phyloP scores from a whole-genome alignment of 2,329 filamentous ascomycete genomes.

The Aspergillus sp. region DNA sequence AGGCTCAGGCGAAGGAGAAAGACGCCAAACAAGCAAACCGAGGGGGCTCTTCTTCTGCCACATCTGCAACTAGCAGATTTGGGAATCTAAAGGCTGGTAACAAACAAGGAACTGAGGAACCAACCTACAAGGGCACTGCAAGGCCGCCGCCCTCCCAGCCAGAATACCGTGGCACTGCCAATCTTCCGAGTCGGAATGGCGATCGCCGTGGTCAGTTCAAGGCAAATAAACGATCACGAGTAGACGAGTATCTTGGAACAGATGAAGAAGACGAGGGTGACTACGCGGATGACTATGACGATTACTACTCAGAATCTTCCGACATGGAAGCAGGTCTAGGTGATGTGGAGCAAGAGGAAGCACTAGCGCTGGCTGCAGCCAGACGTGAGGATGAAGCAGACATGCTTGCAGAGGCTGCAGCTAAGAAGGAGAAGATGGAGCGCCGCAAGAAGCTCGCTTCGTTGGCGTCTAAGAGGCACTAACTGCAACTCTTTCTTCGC shows the following conservation, averaged over 20 bases:
- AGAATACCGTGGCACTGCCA: conserved; percentile 45
- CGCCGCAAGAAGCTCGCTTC: conserved; percentile 43
- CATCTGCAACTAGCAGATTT: conserved; percentile 21
- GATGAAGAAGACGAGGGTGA: conserved; percentile 51
- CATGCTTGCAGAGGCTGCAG: conserved; percentile 40
- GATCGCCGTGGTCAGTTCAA: conserved; percentile 28
- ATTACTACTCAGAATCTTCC: conserved; percentile 49
- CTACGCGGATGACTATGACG: conserved; percentile 40
- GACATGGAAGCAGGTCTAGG: conserved; percentile 52
- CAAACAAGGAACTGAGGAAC: conserved; percentile 34
- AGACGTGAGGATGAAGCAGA: conserved; percentile 50
- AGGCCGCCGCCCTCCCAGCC: conserved; percentile 27
- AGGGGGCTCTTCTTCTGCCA: conserved; percentile 19
- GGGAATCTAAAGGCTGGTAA: conserved; percentile 23
- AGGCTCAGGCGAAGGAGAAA: conserved; percentile 44
- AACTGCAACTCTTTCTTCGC: background rate
- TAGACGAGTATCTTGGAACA: conserved; percentile 47
- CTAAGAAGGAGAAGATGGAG: conserved; percentile 49
- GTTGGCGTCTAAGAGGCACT: conserved; percentile 38
- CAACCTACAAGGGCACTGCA: conserved; percentile 41
- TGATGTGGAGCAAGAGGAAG: conserved; percentile 49
- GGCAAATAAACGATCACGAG: conserved; percentile 27
- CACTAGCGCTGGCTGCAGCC: conserved; percentile 40
- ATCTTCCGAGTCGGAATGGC: conserved; percentile 30
- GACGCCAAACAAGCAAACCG: conserved; percentile 34